phyloP scores from a whole-genome alignment of 495 filamentous ascomycete species.

The Penicillium atrosanguineum region DNA sequence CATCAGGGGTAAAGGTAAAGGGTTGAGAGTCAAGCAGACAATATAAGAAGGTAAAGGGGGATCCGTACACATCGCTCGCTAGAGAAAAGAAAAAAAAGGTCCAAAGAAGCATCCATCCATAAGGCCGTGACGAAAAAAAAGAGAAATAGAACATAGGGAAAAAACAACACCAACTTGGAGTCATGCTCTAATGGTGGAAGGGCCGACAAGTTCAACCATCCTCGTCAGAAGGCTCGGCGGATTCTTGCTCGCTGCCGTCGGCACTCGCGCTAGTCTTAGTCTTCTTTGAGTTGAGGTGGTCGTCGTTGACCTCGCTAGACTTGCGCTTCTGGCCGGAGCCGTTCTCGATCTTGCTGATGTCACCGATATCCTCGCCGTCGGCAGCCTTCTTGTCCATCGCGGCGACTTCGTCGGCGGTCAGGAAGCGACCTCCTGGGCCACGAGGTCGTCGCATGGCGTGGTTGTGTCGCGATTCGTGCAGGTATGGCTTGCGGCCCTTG shows the following conservation, averaged over 20 bases:
- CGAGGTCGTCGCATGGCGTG: slow-evolving; percentile 96
- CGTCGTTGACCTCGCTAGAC: slow-evolving; percentile 46
- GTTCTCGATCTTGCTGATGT: slow-evolving; percentile 37
- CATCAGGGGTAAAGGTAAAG: slow-evolving; percentile 17
- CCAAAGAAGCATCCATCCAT: slow-evolving; percentile 36
- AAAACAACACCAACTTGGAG: background rate
- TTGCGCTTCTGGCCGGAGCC: slow-evolving; percentile 49
- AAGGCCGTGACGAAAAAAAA: slow-evolving; percentile 28
- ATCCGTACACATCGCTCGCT: slow-evolving; percentile 44
- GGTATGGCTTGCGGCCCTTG: slow-evolving; percentile 94
- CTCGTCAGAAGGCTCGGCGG: slow-evolving; percentile 47
- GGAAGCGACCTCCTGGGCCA: slow-evolving; percentile 92
- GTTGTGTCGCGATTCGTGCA: slow-evolving; percentile 98
- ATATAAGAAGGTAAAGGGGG: slow-evolving; percentile 14
- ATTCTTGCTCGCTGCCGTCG: slow-evolving; percentile 50
- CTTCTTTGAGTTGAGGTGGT: slow-evolving; percentile 45
- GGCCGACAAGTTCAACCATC: slow-evolving; percentile 36
- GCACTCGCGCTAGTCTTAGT: slow-evolving; percentile 45
- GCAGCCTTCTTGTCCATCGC: slow-evolving; percentile 67
- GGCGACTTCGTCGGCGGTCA: slow-evolving; percentile 97
- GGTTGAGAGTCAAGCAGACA: slow-evolving; percentile 7
- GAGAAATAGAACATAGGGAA: slow-evolving; percentile 8
- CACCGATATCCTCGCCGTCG: slow-evolving; percentile 27
- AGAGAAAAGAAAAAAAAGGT: slow-evolving; percentile 24
- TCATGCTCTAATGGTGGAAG: background rate